Evolutionary conservation across 495 filamentous ascomycete species (phyloP).

Genomic region (Cercophora newfieldiana): DNA sequence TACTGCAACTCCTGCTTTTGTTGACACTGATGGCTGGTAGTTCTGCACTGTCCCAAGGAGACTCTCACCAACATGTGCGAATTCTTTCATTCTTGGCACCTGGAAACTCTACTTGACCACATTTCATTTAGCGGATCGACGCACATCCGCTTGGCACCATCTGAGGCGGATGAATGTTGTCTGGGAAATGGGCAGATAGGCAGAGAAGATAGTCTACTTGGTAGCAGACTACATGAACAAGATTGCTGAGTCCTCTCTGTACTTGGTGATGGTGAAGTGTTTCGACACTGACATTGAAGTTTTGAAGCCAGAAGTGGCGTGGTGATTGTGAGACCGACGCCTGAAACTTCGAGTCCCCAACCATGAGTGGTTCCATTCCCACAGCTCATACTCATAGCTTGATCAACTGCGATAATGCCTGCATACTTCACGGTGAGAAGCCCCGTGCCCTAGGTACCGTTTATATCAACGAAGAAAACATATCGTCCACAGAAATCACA

Average conservation of each 20-base stretch:
- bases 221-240: background rate
- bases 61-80: background rate
- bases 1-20: too few relatives aligned
- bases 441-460: too few relatives aligned
- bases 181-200: background rate
- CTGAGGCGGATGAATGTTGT: conserved; percentile 6
- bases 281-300: too few relatives aligned
- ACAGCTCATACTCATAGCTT: too few relatives aligned
- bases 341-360: too few relatives aligned
- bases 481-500: too few relatives aligned
- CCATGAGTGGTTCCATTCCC: too few relatives aligned
- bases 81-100: background rate
- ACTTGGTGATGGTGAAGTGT: background rate
- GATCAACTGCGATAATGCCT: too few relatives aligned
- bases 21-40: background rate
- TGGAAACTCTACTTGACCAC: background rate
- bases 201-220: conserved; percentile 1
- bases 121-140: conserved; percentile 6
- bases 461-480: too few relatives aligned
- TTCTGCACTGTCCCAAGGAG: background rate
- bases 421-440: too few relatives aligned
- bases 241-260: background rate
- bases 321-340: too few relatives aligned
- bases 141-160: background rate
- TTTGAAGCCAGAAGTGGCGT: too few relatives aligned